Percentiles rank a stretch among this genome's conserved stretches.
Evolutionary conservation across 2,329 filamentous ascomycete genomes (phyloP).

Genomic region (Pleoardoris graminearum): DNA sequence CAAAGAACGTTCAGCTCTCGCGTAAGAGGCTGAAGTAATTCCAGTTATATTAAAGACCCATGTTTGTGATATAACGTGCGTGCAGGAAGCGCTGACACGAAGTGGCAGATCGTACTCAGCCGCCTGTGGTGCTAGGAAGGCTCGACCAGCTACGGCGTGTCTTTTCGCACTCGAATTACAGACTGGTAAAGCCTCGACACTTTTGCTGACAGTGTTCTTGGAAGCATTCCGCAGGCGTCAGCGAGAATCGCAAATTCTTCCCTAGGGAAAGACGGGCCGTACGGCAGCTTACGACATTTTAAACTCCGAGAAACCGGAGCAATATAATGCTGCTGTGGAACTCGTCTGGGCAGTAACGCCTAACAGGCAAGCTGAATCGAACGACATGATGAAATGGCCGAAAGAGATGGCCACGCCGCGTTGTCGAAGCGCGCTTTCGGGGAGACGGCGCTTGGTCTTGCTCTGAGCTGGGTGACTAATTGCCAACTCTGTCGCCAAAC

Average conservation of each 20-base stretch:
- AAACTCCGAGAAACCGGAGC: not conserved
- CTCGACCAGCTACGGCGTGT: too few relatives aligned
- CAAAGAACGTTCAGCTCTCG: not conserved
- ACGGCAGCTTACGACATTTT: not conserved
- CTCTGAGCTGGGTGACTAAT: not conserved
- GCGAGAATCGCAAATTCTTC: not conserved
- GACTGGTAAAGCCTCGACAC: too few relatives aligned
- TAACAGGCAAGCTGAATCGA: not conserved
- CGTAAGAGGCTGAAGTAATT: not conserved
- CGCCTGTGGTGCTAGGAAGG: constrained; percentile 3
- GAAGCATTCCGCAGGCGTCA: too few relatives aligned
- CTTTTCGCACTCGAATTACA: too few relatives aligned
- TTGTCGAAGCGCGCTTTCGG: not conserved
- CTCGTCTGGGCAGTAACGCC: not conserved
- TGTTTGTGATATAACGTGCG: not conserved
- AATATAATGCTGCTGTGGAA: not conserved
- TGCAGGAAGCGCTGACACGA: not conserved
- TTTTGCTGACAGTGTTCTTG: not conserved
- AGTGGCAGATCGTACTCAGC: not conserved
- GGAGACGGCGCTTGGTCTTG: not conserved
- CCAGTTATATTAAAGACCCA: not conserved
- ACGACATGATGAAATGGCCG: not conserved
- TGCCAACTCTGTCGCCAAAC: not conserved
- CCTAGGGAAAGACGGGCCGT: not conserved
- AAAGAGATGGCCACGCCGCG: not conserved